A percentile compares a stretch with the other conserved stretches of the same genome.
Conservation (phyloP, 192 early-diverging fungal species). For the Coemansia sp. region DNA sequence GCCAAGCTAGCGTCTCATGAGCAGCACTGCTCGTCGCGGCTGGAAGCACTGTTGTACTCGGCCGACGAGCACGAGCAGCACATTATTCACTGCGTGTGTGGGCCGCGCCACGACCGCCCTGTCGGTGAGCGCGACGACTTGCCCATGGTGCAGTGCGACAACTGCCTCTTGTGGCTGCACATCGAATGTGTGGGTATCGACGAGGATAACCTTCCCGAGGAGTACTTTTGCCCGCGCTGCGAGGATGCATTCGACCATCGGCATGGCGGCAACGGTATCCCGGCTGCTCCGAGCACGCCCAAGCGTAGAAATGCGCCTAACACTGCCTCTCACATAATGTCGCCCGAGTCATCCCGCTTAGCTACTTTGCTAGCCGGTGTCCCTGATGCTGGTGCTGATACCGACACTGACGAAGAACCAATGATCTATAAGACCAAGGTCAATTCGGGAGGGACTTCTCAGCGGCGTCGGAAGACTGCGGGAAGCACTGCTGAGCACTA, state of each 20-base stretch:
- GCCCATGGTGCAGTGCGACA: conserved; percentile 77
- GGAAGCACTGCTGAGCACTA: neutral
- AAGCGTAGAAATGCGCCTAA: conserved; percentile 16
- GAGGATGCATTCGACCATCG: conserved; percentile 9
- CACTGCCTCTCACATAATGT: conserved; percentile 28
- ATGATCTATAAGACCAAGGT: conserved; percentile 26
- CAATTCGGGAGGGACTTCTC: neutral
- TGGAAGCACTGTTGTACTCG: conserved; percentile 57
- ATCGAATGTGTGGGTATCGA: conserved; percentile 66
- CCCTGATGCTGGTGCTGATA: conserved; percentile 29
- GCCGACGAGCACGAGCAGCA: conserved; percentile 55
- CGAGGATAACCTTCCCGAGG: conserved; percentile 59
- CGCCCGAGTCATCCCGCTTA: conserved; percentile 45
- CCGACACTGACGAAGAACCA: conserved; percentile 52
- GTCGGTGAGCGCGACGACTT: conserved; percentile 45
- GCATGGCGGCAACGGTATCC: neutral
- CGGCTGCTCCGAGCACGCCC: conserved; percentile 22
- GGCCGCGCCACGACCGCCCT: conserved; percentile 46
- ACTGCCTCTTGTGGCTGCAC: conserved; percentile 73
- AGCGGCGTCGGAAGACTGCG: neutral
- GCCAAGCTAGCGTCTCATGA: conserved; percentile 63
- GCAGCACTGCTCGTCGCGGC: conserved; percentile 57
- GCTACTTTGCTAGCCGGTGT: conserved; percentile 46
- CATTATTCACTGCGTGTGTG: conserved; percentile 56
- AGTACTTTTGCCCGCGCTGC: conserved; percentile 67